Percentiles rank a stretch among this genome's conserved stretches.
phyloP scores from a whole-genome alignment of 768 basidiomycete genomes.

The Chalciporus chontae region DNA sequence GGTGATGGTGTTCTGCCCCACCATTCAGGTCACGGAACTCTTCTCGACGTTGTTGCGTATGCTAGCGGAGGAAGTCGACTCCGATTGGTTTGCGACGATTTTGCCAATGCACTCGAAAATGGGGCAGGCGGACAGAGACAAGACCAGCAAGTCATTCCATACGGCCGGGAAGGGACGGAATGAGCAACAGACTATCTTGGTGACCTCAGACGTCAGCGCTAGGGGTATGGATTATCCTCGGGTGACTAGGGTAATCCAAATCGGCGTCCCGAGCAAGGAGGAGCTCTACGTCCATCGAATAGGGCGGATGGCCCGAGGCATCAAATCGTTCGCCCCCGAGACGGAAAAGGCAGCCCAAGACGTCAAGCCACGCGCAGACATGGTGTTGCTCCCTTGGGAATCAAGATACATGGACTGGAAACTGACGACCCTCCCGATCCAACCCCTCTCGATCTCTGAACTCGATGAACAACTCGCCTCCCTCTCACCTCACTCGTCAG shows the following conservation, averaged over 20 bases:
- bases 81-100: constrained; percentile 53
- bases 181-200: constrained; percentile 54
- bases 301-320: constrained; percentile 77
- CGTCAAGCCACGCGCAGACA: constrained; percentile 47
- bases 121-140: constrained; percentile 16
- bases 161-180: constrained; percentile 12
- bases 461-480: constrained; percentile 12
- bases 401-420: constrained; percentile 59
- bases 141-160: constrained; percentile 25
- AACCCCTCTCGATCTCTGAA: constrained; percentile 40
- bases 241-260: constrained; percentile 86
- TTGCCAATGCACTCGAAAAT: constrained; percentile 85
- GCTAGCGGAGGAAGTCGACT: constrained; percentile 42
- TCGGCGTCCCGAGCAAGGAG: constrained; percentile 68
- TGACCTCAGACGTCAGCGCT: constrained; percentile 87
- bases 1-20: constrained; percentile 78
- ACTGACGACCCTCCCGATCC: constrained; percentile 67
- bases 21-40: constrained; percentile 81
- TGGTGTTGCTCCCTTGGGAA: constrained; percentile 81
- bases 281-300: constrained; percentile 86
- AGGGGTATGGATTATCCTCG: constrained; percentile 87
- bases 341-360: background rate
- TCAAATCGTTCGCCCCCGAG: constrained; percentile 39
- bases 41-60: constrained; percentile 60
- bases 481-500: constrained; percentile 10